Percentiles rank a stretch among this genome's conserved stretches.
These are phyloP conservation scores for Globisporangium barbulae DNA, from an alignment of 352 stramenopile species.

Conservation along the genomic window DNA sequence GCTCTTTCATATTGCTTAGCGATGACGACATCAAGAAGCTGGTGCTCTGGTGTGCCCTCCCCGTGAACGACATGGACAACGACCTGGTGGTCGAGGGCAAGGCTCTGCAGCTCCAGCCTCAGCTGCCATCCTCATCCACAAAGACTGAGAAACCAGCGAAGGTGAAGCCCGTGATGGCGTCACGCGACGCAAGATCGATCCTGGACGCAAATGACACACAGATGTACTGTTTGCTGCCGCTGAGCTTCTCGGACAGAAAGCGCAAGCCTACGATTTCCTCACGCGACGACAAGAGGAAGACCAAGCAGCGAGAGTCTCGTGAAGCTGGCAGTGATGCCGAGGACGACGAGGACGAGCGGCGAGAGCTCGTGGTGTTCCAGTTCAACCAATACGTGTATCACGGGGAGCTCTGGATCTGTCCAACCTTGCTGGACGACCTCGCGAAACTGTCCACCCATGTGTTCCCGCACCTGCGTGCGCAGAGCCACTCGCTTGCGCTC, in stretches of 20 bases:
- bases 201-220: slow-evolving; percentile 60
- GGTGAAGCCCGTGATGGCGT: slow-evolving; percentile 16
- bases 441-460: slow-evolving; percentile 30
- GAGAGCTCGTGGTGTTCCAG: slow-evolving; percentile 52
- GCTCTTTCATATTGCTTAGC: slow-evolving; percentile 17
- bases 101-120: not conserved
- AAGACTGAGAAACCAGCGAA: slow-evolving; percentile 12
- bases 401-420: slow-evolving; percentile 26
- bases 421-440: slow-evolving; percentile 36
- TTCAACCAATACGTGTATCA: slow-evolving; percentile 67
- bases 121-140: not conserved
- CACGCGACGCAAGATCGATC: not conserved
- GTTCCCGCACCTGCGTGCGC: slow-evolving; percentile 40
- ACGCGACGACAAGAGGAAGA: slow-evolving; percentile 4
- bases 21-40: slow-evolving; percentile 62
- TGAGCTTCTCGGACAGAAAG: not conserved
- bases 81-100: slow-evolving; percentile 11
- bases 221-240: slow-evolving; percentile 43
- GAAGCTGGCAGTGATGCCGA: slow-evolving; percentile 7
- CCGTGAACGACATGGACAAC: slow-evolving; percentile 5
- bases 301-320: not conserved
- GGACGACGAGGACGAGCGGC: slow-evolving; percentile 22
- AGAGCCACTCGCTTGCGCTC: slow-evolving; percentile 40
- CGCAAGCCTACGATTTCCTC: not conserved
- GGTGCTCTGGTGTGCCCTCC: slow-evolving; percentile 57